Base-by-base conservation (phyloP, 2,329 filamentous ascomycete genomes). In the Rhynchosporium agropyri region DNA sequence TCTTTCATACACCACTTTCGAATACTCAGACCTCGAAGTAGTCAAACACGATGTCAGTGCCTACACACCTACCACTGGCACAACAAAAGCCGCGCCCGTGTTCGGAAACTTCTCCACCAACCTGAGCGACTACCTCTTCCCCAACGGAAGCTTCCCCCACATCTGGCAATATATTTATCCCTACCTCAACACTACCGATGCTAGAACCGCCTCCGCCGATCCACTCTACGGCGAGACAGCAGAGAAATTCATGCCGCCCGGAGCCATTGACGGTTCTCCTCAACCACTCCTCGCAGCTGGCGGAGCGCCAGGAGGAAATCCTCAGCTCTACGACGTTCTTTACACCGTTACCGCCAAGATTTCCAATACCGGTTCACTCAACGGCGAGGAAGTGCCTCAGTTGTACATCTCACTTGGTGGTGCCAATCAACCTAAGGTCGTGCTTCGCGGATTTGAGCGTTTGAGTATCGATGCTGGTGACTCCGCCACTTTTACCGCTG, bases 371-470 rank as follows among this genome's bases (percentile, higher is more conserved):
- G 85, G 85, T 40, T 71, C 70, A 0, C 66, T 81, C 0, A 72
- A 76, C 3, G 85, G 85, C 33, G 83, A 84, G 49, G 83, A 86
- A 65, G 82, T 88, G 0, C 77, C 81, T 0, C 86, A 89, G 74
- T 73, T 86, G 0, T 94, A 98, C 76, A 74, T 98, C 60, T 87
- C 83, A 36, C 89, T 96, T 2, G 94, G 93, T 56, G 92, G 91
- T 0, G 83, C 89, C 0, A 82, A 88, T 43, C 90, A 97, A 72
- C 84, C 87, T 3, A 76, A 79, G 3, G 78, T 82, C 31, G 80
- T 87, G 2, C 86, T 98, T 13, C 88, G 94, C 65, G 88, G 88
- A 50, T 98, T 97, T 72, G 90, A 96, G 63, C 85, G 91, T 53
- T 76, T 97, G 63, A 82, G 80, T 56, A 87, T 97, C 66, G 80